Evolutionary conservation across 352 stramenopile genomes (phyloP).

Genomic region (Thraustotheca clavata): DNA sequence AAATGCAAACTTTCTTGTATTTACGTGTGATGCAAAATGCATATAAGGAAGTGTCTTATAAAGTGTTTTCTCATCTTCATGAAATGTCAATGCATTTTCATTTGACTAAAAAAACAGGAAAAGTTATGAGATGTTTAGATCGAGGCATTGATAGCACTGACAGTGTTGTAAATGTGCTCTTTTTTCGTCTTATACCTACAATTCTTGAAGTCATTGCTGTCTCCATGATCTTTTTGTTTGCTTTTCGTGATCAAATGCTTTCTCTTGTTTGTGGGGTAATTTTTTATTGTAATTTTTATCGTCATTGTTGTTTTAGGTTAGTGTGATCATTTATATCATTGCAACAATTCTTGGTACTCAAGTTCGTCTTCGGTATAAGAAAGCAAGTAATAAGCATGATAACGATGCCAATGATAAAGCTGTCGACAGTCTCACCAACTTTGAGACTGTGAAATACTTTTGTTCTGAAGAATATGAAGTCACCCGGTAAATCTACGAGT

Average conservation of each 20-base stretch:
- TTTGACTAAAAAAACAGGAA: constrained; percentile 94
- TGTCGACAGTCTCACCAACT: constrained; percentile 96
- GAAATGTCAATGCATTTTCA: constrained; percentile 91
- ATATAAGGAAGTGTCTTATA: constrained; percentile 92
- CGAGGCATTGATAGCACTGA: constrained; percentile 78
- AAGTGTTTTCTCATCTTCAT: constrained; percentile 30
- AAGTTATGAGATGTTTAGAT: constrained; percentile 89
- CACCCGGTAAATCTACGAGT: constrained; percentile 21
- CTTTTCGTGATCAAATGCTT: constrained; percentile 89
- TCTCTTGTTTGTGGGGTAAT: constrained; percentile 40
- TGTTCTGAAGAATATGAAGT: constrained; percentile 91
- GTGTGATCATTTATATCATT: constrained; percentile 90
- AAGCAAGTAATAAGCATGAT: constrained; percentile 89
- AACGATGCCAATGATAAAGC: constrained; percentile 95
- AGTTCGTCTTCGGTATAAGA: constrained; percentile 83
- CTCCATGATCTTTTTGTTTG: constrained; percentile 77
- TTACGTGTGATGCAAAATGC: constrained; percentile 94
- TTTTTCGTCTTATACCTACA: constrained; percentile 93
- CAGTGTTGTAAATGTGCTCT: constrained; percentile 95
- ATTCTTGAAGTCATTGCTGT: constrained; percentile 92
- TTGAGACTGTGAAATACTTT: constrained; percentile 97
- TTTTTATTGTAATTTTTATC: background rate
- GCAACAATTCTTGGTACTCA: constrained; percentile 80
- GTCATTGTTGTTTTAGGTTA: constrained; percentile 64
- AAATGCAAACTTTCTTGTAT: constrained; percentile 90